Base-by-base conservation (phyloP, 164 flowering plant genomes). In the Aristolochia contorta region DNA sequence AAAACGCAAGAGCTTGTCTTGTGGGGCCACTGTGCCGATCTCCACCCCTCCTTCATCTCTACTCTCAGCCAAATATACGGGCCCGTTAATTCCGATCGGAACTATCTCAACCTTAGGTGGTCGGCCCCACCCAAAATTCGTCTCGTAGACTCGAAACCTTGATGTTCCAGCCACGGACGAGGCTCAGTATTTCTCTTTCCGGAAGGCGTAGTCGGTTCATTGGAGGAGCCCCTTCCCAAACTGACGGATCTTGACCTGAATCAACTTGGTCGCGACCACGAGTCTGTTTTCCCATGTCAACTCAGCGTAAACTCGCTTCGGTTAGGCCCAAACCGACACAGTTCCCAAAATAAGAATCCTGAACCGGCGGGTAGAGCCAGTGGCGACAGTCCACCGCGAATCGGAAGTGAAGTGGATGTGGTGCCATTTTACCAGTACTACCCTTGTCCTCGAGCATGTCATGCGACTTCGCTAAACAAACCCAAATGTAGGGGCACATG, bases 101-200 rank as follows among this genome's bases (percentile, higher is more conserved):
- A 74, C 66, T 12, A 66, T 22, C 27, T 82, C 85, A 2, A n/a
- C 58, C 67, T 77, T 81, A 27, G 33, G 72, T 1, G 86, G 85
- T 71, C 52, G 76, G 10, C 88, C 88, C 77, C 75, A 83, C 20
- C 91, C 88, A 50, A 78, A 85, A 79, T 85, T 81, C 1, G 69
- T 71, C 16, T 74, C 79, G 43, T 85, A 85, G 9, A 55, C 65
- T 2, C 27, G 63, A 14, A 78, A 56, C 58, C 60, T 74, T 4
- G 83, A 75, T 7, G 88, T 72, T 2, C 84, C 82, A 0, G 81
- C 69, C 16, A 79, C 72, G 4, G 47, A 24, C 5, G 72, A 15
- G 1, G 58, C 18, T 1, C 57, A 3, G 3, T 47, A 12, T 7
- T 58, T 50, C 6, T 5, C 0, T 45, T 54, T 2, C 19, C 66